Conservation (phyloP, 106 monocot genomes). For the Allium fistulosum region DNA sequence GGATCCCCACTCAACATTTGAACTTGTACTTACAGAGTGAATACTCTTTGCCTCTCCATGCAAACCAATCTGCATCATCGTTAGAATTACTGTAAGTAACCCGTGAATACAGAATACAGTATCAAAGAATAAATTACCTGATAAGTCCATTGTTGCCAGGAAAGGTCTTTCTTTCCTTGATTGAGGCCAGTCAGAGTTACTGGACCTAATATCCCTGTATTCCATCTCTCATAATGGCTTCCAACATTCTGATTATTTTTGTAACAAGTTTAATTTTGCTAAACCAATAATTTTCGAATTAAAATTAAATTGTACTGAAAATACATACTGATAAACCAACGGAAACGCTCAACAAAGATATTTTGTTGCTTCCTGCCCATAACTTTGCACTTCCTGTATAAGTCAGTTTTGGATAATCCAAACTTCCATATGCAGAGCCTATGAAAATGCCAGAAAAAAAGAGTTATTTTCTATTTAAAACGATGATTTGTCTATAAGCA, state of each 20-base stretch:
- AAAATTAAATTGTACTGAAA: not conserved
- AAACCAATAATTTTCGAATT: not conserved
- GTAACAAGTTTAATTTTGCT: too few relatives aligned
- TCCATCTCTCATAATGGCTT: slow-evolving; percentile 64
- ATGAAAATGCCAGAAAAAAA: not conserved
- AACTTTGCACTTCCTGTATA: slow-evolving; percentile 64
- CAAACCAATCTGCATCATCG: slow-evolving; percentile 47
- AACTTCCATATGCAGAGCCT: slow-evolving; percentile 79
- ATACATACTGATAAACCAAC: slow-evolving; percentile 66
- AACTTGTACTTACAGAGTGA: slow-evolving; percentile 50
- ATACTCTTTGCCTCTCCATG: slow-evolving; percentile 55
- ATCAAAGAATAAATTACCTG: slow-evolving; percentile 13
- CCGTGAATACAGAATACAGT: not conserved
- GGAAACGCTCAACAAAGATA: slow-evolving; percentile 76
- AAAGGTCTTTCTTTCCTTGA: slow-evolving; percentile 57
- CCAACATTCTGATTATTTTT: slow-evolving; percentile 40
- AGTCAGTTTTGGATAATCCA: slow-evolving; percentile 73
- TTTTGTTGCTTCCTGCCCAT: slow-evolving; percentile 85
- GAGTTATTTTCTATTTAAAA: too few relatives aligned
- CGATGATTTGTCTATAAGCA: too few relatives aligned
- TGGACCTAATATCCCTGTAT: slow-evolving; percentile 65
- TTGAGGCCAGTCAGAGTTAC: slow-evolving; percentile 60
- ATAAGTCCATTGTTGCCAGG: slow-evolving; percentile 89
- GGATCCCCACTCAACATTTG: slow-evolving; percentile 57
- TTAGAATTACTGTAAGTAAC: not conserved